Evolutionary conservation across 2,329 filamentous ascomycete genomes (phyloP).

Genomic region (Cladosporium colombiae): DNA sequence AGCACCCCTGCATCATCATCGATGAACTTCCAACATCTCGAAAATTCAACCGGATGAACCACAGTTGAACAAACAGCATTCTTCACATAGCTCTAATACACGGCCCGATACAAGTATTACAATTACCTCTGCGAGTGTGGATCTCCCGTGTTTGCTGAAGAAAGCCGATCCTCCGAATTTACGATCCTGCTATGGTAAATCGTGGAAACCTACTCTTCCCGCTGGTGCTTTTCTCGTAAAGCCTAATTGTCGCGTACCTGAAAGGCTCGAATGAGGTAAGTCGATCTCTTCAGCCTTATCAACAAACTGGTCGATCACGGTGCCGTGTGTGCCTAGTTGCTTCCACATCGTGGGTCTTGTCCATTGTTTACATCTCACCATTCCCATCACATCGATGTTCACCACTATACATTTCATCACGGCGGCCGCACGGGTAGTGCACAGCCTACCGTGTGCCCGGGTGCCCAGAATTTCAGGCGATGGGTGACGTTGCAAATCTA

Average conservation of each 20-base stretch:
- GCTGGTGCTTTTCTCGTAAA: neutral
- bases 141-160: neutral
- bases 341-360: neutral
- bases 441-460: neutral
- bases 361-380: neutral
- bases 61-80: neutral
- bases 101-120: neutral
- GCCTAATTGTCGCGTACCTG: slow-evolving; percentile 2
- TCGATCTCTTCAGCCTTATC: slow-evolving; percentile 10
- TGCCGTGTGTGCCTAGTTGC: slow-evolving; percentile 1
- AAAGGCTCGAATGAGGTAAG: neutral
- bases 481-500: slow-evolving; percentile 15
- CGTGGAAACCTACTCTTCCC: neutral
- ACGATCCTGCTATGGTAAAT: neutral
- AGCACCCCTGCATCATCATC: slow-evolving; percentile 4
- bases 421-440: neutral
- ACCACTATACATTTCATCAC: neutral
- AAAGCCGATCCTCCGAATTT: neutral
- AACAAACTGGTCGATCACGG: neutral
- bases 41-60: neutral
- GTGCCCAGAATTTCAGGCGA: slow-evolving; percentile 2
- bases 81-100: neutral
- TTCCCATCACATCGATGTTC: neutral
- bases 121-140: neutral
- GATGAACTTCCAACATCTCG: neutral